Base-by-base conservation (phyloP, 352 stramenopile species). In the Globisporangium cederbergense region DNA sequence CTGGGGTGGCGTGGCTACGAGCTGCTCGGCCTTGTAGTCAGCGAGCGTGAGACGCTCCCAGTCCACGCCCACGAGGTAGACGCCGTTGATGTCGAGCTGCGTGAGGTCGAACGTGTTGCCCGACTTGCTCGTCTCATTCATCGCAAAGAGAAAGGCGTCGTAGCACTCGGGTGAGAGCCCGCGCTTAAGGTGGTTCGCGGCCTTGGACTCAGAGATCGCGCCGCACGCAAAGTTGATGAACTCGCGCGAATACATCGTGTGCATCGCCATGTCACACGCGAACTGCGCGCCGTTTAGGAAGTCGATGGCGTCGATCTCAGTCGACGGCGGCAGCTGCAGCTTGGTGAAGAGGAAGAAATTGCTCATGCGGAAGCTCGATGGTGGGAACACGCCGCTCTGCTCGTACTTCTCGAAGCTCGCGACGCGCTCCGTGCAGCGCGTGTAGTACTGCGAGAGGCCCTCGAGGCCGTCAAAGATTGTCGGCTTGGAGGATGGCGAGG, bases 211-310 rank as follows among this genome's bases (percentile, higher is more conserved):
- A 14, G 59, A 71, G 53, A 82, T 76, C 16, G 60, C 67, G n/a
- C 75, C 73, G 36, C 58, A 72, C 20, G 78, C 72, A 34, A 76
- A 84, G 43, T 82, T 80, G 13, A 83, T 64, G 43, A 87, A 81
- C 64, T 84, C 76, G 22, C 45, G 72, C 66, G 71, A 83, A 69
- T 87, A 84, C 74, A 87, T 82, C 22, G 74, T 78, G 51, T 83
- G 66, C 64, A 83, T 71, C 2, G 68, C 75, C 25, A 81, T 43
- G 52, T 87, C 78, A 47, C 70, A 81, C 28, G 75, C 75, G 57
- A 84, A 83, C 6, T 75, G 66, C 18, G 78, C 78, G 32, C 78
- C 78, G 9, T 84, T 68, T 4, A 86, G 67, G 43, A 86, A 86
- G 4, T 86, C 78, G 5, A 79, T 62, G 10, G 73, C 70, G 49